Percentiles rank a stretch among this genome's conserved stretches.
Evolutionary conservation across 108 stramenopile species (phyloP).

Genomic region (Skeletonema tropicum): DNA sequence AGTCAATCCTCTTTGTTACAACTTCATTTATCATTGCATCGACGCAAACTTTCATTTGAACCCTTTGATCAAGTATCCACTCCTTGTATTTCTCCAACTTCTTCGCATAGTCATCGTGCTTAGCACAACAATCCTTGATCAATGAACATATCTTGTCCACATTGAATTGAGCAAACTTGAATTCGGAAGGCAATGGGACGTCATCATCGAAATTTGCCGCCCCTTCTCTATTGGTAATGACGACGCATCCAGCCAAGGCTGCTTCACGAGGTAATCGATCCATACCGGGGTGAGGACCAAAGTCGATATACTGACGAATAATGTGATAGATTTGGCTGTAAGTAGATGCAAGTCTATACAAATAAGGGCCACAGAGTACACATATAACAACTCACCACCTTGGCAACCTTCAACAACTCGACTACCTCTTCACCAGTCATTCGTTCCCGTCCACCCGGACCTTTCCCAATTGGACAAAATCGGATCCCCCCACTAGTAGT

Average conservation of each 20-base stretch:
- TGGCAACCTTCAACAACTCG: slow-evolving; percentile 41
- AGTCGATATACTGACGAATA: slow-evolving; percentile 52
- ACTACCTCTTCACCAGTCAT: slow-evolving; percentile 54
- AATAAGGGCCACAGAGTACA: no score
- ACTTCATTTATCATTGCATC: slow-evolving; percentile 32
- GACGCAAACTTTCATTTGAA: slow-evolving; percentile 46
- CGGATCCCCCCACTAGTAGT: slow-evolving; percentile 7
- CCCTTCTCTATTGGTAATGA: slow-evolving; percentile 56
- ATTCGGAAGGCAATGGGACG: slow-evolving; percentile 50
- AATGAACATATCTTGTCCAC: slow-evolving; percentile 35
- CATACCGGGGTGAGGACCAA: slow-evolving; percentile 68
- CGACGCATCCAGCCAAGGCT: slow-evolving; percentile 53
- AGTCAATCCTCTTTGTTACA: background rate
- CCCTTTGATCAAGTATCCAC: slow-evolving; percentile 53
- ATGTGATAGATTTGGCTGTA: background rate
- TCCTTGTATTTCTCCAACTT: slow-evolving; percentile 42
- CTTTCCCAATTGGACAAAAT: slow-evolving; percentile 52
- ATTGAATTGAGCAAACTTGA: slow-evolving; percentile 51
- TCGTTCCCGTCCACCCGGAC: slow-evolving; percentile 32
- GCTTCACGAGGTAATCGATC: slow-evolving; percentile 64
- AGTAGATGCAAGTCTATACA: background rate
- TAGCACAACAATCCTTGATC: slow-evolving; percentile 34
- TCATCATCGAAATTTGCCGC: slow-evolving; percentile 54
- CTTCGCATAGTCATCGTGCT: slow-evolving; percentile 34
- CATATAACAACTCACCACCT: slow-evolving; percentile 37